Percentiles rank a stretch among this genome's conserved stretches.
Evolutionary conservation across 768 basidiomycete species (phyloP).

Genomic region (Psilocybe azurescens): DNA sequence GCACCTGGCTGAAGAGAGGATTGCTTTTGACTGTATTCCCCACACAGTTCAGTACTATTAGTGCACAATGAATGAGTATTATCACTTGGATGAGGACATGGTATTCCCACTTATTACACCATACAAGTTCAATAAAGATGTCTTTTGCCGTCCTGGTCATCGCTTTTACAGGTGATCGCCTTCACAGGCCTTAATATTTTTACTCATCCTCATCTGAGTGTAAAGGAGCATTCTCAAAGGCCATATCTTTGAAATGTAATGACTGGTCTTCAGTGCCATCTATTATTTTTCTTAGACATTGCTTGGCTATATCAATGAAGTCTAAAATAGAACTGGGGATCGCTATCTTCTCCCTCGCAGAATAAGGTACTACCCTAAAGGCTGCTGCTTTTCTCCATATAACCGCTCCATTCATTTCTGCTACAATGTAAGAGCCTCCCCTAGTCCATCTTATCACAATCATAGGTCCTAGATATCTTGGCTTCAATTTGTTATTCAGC

Average conservation of each 20-base stretch:
- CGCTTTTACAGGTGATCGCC: too few species aligned
- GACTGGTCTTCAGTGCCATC: background rate
- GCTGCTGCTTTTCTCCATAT: constrained; percentile 6
- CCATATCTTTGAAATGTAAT: too few species aligned
- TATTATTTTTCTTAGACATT: background rate
- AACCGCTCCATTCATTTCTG: constrained; percentile 30
- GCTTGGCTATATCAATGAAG: background rate
- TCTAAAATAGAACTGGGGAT: background rate
- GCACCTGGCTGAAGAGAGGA: too few species aligned
- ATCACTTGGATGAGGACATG: too few species aligned
- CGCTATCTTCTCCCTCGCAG: background rate
- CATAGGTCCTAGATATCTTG: constrained; percentile 39
- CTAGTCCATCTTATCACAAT: constrained; percentile 29
- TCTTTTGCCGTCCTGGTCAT: too few species aligned
- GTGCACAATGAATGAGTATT: too few species aligned
- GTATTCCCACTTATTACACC: too few species aligned
- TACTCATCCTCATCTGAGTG: too few species aligned
- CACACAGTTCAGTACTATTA: too few species aligned
- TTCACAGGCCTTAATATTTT: background rate
- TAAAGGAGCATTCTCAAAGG: too few species aligned
- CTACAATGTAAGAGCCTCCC: constrained; percentile 31
- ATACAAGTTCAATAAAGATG: too few species aligned
- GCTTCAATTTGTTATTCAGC: constrained; percentile 30
- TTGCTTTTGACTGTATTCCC: too few species aligned
- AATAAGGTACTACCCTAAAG: background rate